Base-by-base conservation (phyloP, 2,329 filamentous ascomycete species). In the Huntiella omanensis region DNA sequence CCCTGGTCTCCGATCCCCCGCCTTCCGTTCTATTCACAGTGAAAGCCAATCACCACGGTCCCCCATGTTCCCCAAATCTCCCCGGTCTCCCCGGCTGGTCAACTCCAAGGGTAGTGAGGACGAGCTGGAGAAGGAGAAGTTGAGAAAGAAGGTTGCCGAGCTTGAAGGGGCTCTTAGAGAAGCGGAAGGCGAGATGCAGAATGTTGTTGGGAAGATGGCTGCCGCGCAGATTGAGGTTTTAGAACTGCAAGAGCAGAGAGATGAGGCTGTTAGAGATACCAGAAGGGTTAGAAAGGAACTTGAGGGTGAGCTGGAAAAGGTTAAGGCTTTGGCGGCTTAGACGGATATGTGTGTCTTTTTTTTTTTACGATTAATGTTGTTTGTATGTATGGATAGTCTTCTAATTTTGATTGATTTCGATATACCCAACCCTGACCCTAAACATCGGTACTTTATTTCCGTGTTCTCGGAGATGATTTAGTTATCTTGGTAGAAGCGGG, bases 151-250 rank as follows among this genome's bases (percentile, higher is more conserved):
- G 50, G 83, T 96, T 5, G 67, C 75, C 48, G 85, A 94, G 62
- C 74, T 98, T 2, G 91, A 98, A 65, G 78, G 75, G 55, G 80
- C 87, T 12, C 60, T 64, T 3, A 59, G 60, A 6, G 60, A 63
- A 33, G 59, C 62, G 8, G 84, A 91, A 56, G 69, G 67, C 40
- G 83, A 88, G 62, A 87, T 91, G 80, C 76, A 84, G 56, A 77
- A 83, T 56, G 83, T 91, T 4, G 78, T 91, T 12, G 70, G 76
- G 50, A 72, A 75, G 54, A 88, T 92, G 77, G 87, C 83, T 62
- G 67, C 69, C 54, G 80, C 83, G 19, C 83, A 91, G 63, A 82
- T 88, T 52, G 81, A 87, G 62, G 83, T 91, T 40, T 75, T 82
- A 55, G 80, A 84, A 58, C 67, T 92, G 41, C 83, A 87, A 59